These are phyloP conservation scores for Gryganskiella cystojenkinii DNA, from an alignment of 192 early-diverging fungal genomes.

Conservation along the genomic window DNA sequence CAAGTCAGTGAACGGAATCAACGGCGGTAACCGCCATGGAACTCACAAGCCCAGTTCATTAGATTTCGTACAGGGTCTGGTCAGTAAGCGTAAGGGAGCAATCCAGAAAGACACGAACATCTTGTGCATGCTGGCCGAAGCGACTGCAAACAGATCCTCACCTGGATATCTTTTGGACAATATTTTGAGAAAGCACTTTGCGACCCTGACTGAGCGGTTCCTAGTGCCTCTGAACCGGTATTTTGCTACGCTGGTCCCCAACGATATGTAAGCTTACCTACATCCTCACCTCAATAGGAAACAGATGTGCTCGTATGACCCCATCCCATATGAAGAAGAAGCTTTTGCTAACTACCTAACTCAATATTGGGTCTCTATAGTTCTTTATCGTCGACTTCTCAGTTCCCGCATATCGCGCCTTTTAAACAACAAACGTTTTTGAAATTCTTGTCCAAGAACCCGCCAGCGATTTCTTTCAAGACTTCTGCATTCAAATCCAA, in stretches of 20 bases:
- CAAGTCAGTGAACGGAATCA: conserved; percentile 9
- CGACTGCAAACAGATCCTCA: conserved; percentile 76
- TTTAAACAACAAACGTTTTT: conserved; percentile 47
- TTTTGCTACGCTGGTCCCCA: conserved; percentile 88
- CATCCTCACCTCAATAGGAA: no score
- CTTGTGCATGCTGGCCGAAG: conserved; percentile 79
- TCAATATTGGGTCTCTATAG: conserved; percentile 3
- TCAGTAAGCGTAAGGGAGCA: conserved; percentile 81
- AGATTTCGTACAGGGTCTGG: conserved; percentile 65
- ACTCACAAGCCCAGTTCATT: conserved; percentile 43
- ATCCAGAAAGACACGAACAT: conserved; percentile 86
- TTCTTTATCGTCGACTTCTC: conserved; percentile 28
- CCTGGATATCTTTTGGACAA: conserved; percentile 88
- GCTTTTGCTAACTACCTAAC: neutral
- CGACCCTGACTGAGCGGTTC: conserved; percentile 93
- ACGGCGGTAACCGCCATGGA: conserved; percentile 18
- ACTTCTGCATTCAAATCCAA: conserved; percentile 57
- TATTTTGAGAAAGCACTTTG: conserved; percentile 90
- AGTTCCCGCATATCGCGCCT: conserved; percentile 37
- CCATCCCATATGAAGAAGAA: no score
- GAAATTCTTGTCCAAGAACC: conserved; percentile 57
- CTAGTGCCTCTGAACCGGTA: conserved; percentile 95
- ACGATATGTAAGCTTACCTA: conserved; percentile 63
- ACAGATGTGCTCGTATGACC: no score
- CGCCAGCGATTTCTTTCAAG: conserved; percentile 61